phyloP scores from a whole-genome alignment of 805 yeast genomes.

The Pichia ethanolica region DNA sequence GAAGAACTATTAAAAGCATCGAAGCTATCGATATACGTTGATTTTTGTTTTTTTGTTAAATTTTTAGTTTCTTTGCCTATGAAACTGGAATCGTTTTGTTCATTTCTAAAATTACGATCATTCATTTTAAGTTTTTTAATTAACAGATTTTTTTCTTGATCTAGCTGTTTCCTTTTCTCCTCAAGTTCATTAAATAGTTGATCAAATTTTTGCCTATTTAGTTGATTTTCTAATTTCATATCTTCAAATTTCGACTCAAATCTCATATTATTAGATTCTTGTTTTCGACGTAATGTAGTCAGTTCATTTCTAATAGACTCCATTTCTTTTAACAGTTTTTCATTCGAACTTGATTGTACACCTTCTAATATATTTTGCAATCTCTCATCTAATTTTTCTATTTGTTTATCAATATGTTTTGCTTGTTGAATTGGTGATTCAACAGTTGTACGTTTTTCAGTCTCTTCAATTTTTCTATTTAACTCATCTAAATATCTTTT shows the following conservation, averaged over 20 bases:
- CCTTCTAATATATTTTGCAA: slow-evolving; percentile 13
- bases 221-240: slow-evolving; percentile 43
- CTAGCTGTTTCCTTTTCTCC: slow-evolving; percentile 20
- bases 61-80: no score
- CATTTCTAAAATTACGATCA: neutral
- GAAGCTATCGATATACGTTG: no score
- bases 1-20: no score
- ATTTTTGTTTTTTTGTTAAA: no score
- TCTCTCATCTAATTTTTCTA: slow-evolving; percentile 10
- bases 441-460: neutral
- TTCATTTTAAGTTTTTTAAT: slow-evolving; percentile 11
- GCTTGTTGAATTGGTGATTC: slow-evolving; percentile 1
- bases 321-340: slow-evolving; percentile 15
- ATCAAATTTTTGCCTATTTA: slow-evolving; percentile 20
- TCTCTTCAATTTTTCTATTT: neutral
- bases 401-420: slow-evolving; percentile 5
- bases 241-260: slow-evolving; percentile 65
- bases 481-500: slow-evolving; percentile 8
- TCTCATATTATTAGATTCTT: slow-evolving; percentile 49
- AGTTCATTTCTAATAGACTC: slow-evolving; percentile 18
- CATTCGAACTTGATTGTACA: slow-evolving; percentile 13
- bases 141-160: slow-evolving; percentile 21
- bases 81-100: no score
- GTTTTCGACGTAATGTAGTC: slow-evolving; percentile 17
- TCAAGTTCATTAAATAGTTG: slow-evolving; percentile 20